Evolutionary conservation across 352 stramenopile species (phyloP).

Genomic region (Phytopythium mirpurense): DNA sequence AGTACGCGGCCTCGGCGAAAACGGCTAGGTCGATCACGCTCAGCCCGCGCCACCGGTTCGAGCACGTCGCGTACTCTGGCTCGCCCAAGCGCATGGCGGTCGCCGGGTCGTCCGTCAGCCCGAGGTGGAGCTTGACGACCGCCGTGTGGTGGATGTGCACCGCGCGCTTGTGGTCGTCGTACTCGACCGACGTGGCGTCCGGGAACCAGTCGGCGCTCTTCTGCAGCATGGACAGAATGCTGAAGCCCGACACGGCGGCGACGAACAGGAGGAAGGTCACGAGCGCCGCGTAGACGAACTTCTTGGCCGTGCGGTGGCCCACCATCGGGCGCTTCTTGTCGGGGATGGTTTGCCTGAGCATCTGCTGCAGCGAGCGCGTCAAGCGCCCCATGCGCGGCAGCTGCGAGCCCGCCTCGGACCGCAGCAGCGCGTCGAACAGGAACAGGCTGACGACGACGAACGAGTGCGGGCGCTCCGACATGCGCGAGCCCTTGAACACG

Average conservation of each 20-base stretch:
- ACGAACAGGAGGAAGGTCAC: constrained; percentile 69
- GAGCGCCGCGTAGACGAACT: constrained; percentile 57
- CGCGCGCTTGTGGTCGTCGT: constrained; percentile 38
- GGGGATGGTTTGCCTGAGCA: constrained; percentile 50
- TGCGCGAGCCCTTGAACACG: constrained; percentile 68
- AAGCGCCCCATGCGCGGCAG: constrained; percentile 43
- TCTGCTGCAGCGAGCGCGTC: constrained; percentile 46
- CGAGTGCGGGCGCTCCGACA: constrained; percentile 71
- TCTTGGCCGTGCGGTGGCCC: constrained; percentile 51
- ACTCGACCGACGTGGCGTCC: constrained; percentile 62
- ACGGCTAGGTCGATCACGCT: constrained; percentile 80
- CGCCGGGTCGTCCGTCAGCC: constrained; percentile 41
- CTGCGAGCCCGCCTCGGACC: constrained; percentile 40
- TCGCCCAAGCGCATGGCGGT: constrained; percentile 34
- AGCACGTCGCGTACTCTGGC: constrained; percentile 70
- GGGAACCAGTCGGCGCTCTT: constrained; percentile 71
- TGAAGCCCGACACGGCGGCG: constrained; percentile 66
- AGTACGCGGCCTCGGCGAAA: constrained; percentile 86
- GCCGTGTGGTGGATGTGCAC: constrained; percentile 84
- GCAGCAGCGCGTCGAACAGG: constrained; percentile 66
- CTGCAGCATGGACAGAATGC: constrained; percentile 68
- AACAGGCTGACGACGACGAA: constrained; percentile 76
- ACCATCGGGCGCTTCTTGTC: constrained; percentile 35
- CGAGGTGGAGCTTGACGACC: constrained; percentile 81
- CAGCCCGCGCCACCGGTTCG: constrained; percentile 69